Evolutionary conservation across 169 alveolate species (phyloP), one percentile per base, ranked within the genome.

Genomic region (Eimeria falciformis): DNA sequence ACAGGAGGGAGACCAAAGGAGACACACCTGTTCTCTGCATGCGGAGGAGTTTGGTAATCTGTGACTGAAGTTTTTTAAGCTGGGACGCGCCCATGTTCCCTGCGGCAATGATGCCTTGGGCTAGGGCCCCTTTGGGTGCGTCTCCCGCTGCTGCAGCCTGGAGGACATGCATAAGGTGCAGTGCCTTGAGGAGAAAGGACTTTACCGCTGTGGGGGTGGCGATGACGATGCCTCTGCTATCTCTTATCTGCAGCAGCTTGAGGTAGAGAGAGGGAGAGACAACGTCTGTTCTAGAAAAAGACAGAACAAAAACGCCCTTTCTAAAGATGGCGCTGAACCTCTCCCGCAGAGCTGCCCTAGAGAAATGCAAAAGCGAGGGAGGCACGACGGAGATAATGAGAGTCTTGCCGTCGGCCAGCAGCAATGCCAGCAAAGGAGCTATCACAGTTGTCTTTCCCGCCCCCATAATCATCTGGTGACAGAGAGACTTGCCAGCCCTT

Each of bases 401-500:
- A 84, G 95, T 65, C 55, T 93, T 55, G 9, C 97, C 97, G 85
- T 95, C 96, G 7, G 97, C 97, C 65, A 97, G 89, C 55, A 97
- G 88, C 94, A 97, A 93, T 21, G 98, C 96, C 84, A 97, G 93
- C 58, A 97, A 90, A 12, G 97, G 96, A 2, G 97, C 92, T 25
- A 96, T 95, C 29, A 97, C 98, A 0, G 98, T 97, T 37, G 99
- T 97, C 95, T 97, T 97, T 18, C 99, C 99, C 7, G 98, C 98
- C 53, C 99, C 99, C 99, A 97, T 97, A 50, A 97, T 96, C 98
- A 97, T 97, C 94, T 97, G 99, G 94, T 97, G 98, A 86, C 98
- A 97, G 82, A 97, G 94, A 89, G 98, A 96, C 69, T 83, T 91
- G 47, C 96, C 97, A n/a, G 71, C 93, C 75, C 85, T 91, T 69